Base-by-base conservation (phyloP, 768 basidiomycete species). In the Lactarius tabidus region DNA sequence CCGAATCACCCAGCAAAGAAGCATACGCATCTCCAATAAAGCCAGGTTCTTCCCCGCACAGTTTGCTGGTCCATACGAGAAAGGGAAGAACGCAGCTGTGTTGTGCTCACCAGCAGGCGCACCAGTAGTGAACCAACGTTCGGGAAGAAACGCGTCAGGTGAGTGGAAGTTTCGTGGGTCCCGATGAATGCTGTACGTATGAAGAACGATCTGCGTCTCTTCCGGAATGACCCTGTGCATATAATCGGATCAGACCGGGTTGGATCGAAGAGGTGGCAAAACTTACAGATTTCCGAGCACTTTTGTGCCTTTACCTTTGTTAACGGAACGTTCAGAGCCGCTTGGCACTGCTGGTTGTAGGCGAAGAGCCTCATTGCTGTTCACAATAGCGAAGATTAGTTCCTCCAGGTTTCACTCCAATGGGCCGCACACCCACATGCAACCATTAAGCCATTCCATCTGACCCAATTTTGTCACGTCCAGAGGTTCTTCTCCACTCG, bases 31-130 rank as follows among this genome's bases (percentile, higher is more conserved):
- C 53, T 70, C 70, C 26, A 59, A 43, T 29, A 63, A 17, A 10
- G 70, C 71, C n/a, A 71, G 70, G 48, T 62, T 60, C 36, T 65
- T 66, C 23, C 71, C 71, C 23, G 60, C 65, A 57, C 71, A 71
- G 8, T 39, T 63, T 28, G 61, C 48, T 20, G 71, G 70, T 17
- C 71, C 71, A 26, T 56, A 59, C 23, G 71, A 70, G 28, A 69
- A 69, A 8, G 71, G 67, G 36, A 67, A 65, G 57, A 67, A 70
- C 35, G 69, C 66, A 6, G 29, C 29, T 7, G 57, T 38, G 60
- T 70, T 59, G 23, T 55, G 55, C n/a, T 29, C 53, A n/a, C n/a
- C 43, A 9, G 10, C 10, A 3, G n/a, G n/a, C 6, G 29, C 20
- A 6, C 20, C 35, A 4, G 33, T 33, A 18, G 1, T 15, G 26